Evolutionary conservation across 768 basidiomycete species (phyloP).

Genomic region (Stropharia rugosoannulata): DNA sequence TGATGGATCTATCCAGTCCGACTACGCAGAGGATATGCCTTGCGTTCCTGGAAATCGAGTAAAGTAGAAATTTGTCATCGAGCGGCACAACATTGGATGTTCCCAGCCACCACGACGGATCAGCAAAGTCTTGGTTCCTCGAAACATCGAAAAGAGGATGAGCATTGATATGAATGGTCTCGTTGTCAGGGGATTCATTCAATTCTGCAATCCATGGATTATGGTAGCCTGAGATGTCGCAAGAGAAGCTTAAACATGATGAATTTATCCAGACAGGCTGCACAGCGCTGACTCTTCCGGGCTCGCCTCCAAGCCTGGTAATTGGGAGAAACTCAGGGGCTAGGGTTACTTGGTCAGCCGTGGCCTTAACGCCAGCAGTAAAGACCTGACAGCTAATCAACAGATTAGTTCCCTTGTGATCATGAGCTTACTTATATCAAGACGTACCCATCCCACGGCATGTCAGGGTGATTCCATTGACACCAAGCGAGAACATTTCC

Average conservation of each 20-base stretch:
- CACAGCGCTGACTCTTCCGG: constrained; percentile 45
- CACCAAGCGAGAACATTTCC: constrained; percentile 60
- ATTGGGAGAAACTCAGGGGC: constrained; percentile 32
- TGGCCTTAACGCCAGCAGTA: constrained; percentile 43
- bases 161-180: constrained; percentile 37
- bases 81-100: too few relatives aligned
- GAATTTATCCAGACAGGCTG: constrained; percentile 63
- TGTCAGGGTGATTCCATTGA: constrained; percentile 59
- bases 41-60: too few relatives aligned
- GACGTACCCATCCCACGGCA: constrained; percentile 59
- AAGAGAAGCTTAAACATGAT: constrained; percentile 58
- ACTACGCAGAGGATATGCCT: too few relatives aligned
- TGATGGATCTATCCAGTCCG: too few relatives aligned
- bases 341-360: constrained; percentile 10
- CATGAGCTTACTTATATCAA: too few relatives aligned
- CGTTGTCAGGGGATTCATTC: too few relatives aligned
- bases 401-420: too few relatives aligned
- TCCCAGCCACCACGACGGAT: constrained; percentile 25
- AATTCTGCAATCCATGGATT: constrained; percentile 52
- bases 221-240: constrained; percentile 63
- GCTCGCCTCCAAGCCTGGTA: constrained; percentile 50
- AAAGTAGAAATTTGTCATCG: too few relatives aligned
- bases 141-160: constrained; percentile 40
- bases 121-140: constrained; percentile 53
- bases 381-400: constrained; percentile 37